Percentiles rank a stretch among this genome's conserved stretches.
Evolutionary conservation across 2,329 filamentous ascomycete species (phyloP).

Genomic region (Atkinsonella hypoxylon): DNA sequence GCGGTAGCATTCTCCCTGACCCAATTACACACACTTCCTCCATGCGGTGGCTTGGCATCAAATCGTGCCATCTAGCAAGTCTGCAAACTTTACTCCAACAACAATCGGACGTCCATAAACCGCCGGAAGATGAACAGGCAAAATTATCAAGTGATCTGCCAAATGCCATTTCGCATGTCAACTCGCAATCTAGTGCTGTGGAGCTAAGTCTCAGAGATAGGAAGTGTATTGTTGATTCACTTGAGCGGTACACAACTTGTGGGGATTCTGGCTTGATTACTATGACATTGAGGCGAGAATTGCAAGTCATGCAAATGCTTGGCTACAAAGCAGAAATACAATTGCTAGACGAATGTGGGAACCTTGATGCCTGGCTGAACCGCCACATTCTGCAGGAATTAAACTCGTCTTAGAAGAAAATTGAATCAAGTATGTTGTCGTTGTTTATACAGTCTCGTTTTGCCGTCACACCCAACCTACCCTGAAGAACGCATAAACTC

Average conservation of each 20-base stretch:
- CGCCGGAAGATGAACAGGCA: not conserved
- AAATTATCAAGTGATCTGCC: not conserved
- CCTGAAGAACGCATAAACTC: not conserved
- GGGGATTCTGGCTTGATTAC: not conserved
- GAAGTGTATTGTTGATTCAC: slow-evolving; percentile 39
- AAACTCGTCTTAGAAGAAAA: not conserved
- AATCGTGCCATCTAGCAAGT: slow-evolving; percentile 27
- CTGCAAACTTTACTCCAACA: slow-evolving; percentile 1
- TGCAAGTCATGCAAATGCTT: slow-evolving; percentile 64
- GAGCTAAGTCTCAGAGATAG: slow-evolving; percentile 45
- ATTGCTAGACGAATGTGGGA: slow-evolving; percentile 45
- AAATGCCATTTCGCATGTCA: slow-evolving; percentile 14
- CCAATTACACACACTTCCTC: slow-evolving; percentile 33
- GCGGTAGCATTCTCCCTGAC: slow-evolving; percentile 50
- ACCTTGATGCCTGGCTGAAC: slow-evolving; percentile 39
- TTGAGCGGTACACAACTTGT: slow-evolving; percentile 28
- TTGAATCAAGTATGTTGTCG: not conserved
- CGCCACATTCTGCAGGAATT: slow-evolving; percentile 18
- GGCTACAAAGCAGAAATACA: slow-evolving; percentile 71
- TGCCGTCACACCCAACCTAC: not conserved
- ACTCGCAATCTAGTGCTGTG: slow-evolving; percentile 17
- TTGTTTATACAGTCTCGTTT: not conserved
- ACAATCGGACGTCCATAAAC: not conserved
- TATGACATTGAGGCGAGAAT: slow-evolving; percentile 33
- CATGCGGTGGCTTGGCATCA: slow-evolving; percentile 55